phyloP scores from a whole-genome alignment of 2,329 filamentous ascomycete species.

The Fusarium tricinctum region DNA sequence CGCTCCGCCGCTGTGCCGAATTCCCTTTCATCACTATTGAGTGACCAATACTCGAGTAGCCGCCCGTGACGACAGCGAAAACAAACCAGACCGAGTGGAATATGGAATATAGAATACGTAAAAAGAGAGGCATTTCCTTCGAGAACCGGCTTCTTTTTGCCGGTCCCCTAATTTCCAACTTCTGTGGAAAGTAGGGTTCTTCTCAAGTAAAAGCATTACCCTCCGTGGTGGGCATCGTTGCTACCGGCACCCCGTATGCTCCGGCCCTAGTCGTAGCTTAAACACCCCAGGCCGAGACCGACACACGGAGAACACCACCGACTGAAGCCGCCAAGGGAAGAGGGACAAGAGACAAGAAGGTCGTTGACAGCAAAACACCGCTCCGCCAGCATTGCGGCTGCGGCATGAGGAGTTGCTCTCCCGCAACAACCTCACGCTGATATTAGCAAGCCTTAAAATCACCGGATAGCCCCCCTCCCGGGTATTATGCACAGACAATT shows the following conservation, averaged over 20 bases:
- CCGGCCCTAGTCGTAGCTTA: conserved; percentile 42
- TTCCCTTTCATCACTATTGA: not conserved
- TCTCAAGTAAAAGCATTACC: conserved; percentile 38
- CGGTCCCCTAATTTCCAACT: conserved; percentile 36
- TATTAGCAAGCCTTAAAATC: conserved; percentile 7
- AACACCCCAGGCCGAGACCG: conserved; percentile 43
- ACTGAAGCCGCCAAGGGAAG: conserved; percentile 28
- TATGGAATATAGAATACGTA: conserved; percentile 3
- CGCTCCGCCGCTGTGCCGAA: conserved; percentile 14
- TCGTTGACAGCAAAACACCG: not conserved
- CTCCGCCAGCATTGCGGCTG: no score
- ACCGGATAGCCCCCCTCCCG: conserved; percentile 6
- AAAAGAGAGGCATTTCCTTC: conserved; percentile 36
- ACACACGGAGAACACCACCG: conserved; percentile 34
- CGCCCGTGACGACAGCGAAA: conserved; percentile 14
- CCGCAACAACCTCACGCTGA: not conserved
- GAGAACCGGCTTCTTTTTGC: conserved; percentile 34
- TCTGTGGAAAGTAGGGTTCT: conserved; percentile 23
- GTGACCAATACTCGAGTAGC: conserved; percentile 1
- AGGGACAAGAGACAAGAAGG: not conserved
- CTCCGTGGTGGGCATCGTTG: conserved; percentile 34
- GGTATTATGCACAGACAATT: conserved; percentile 23
- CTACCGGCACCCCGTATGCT: conserved; percentile 40
- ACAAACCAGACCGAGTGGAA: not conserved
- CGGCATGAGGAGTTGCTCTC: not conserved